Conservation (phyloP, 768 basidiomycete species). For the Phanerochaete sordida region DNA sequence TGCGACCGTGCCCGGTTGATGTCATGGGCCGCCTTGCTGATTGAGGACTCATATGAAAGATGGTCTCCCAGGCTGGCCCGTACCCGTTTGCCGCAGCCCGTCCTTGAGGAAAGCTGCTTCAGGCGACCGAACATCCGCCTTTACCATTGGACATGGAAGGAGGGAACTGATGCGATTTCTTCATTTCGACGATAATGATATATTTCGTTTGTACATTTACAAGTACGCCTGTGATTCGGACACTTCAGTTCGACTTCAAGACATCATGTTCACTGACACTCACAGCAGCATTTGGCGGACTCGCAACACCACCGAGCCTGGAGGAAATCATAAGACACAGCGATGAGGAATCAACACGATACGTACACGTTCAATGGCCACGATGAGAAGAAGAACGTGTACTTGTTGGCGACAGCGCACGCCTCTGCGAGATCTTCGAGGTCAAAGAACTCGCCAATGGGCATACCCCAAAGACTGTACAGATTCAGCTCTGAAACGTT, state of each 20-base stretch:
- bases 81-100: too few relatives aligned
- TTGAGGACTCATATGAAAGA: too few relatives aligned
- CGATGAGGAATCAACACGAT: not conserved
- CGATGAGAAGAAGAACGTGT: slow-evolving; percentile 74
- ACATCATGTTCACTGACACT: slow-evolving; percentile 21
- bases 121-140: too few relatives aligned
- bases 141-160: too few relatives aligned
- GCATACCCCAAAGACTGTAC: slow-evolving; percentile 67
- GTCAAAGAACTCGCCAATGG: slow-evolving; percentile 74
- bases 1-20: too few relatives aligned
- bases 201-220: too few relatives aligned
- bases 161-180: too few relatives aligned
- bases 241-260: not conserved
- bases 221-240: not conserved
- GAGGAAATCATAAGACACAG: not conserved
- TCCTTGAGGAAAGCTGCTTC: too few relatives aligned
- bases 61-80: too few relatives aligned
- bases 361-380: slow-evolving; percentile 72
- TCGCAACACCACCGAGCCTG: slow-evolving; percentile 65
- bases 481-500: not conserved
- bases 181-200: too few relatives aligned
- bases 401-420: slow-evolving; percentile 55
- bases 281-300: slow-evolving; percentile 70
- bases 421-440: slow-evolving; percentile 56
- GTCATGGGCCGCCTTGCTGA: too few relatives aligned